Conservation (phyloP, 805 yeast species). For the Komagataella mondaviorum region DNA sequence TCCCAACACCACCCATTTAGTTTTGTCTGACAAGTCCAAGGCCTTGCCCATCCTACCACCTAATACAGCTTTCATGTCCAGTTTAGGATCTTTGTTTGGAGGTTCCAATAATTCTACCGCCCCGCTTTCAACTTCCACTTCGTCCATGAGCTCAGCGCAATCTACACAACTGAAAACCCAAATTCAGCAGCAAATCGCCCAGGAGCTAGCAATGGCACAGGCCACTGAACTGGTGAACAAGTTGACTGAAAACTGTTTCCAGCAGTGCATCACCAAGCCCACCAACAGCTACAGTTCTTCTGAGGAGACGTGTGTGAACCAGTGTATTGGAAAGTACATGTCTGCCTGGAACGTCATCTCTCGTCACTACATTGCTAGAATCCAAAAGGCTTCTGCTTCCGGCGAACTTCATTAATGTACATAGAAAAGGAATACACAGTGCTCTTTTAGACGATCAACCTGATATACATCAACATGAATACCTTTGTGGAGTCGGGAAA, state of each 20-base stretch:
- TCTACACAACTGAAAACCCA: constrained; percentile 41
- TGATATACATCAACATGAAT: background rate
- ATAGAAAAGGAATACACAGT: background rate
- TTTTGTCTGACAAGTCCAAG: background rate
- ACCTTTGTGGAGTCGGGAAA: background rate
- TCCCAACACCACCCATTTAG: background rate
- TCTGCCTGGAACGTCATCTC: constrained; percentile 83
- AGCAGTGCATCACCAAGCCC: constrained; percentile 60
- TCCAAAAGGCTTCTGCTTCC: constrained; percentile 32
- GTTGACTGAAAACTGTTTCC: constrained; percentile 78
- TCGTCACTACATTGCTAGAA: constrained; percentile 60
- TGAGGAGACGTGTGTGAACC: constrained; percentile 57
- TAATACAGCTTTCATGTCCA: background rate
- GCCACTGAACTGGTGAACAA: constrained; percentile 81
- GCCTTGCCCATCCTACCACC: background rate
- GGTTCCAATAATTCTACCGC: background rate
- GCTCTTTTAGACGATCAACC: background rate
- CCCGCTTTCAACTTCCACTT: constrained; percentile 1
- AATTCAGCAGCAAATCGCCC: constrained; percentile 57
- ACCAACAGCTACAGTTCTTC: constrained; percentile 29
- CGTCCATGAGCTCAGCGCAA: constrained; percentile 5
- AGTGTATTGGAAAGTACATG: constrained; percentile 81
- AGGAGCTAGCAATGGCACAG: constrained; percentile 83
- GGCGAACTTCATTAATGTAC: background rate
- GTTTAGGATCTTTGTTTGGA: constrained; percentile 1